Evolutionary conservation across 331 rosid species (phyloP).

Genomic region (Quercus tomentella): DNA sequence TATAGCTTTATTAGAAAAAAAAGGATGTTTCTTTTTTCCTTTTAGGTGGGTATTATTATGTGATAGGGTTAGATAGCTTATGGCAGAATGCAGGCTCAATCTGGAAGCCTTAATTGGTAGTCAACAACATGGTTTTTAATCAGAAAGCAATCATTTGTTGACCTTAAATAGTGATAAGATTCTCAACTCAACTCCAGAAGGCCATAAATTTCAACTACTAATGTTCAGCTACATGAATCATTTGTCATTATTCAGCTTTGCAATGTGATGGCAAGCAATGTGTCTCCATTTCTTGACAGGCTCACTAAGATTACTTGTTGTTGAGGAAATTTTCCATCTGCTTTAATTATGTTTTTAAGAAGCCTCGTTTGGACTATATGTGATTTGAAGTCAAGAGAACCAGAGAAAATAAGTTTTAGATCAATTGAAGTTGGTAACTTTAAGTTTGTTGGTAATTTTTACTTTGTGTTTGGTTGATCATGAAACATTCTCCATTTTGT

Average conservation of each 20-base stretch:
- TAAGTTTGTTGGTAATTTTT: neutral
- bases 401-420: neutral
- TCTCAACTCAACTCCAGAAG: too few species aligned
- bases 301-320: neutral
- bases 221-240: too few species aligned
- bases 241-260: too few species aligned
- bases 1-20: too few species aligned
- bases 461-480: neutral
- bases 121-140: too few species aligned
- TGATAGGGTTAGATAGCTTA: neutral
- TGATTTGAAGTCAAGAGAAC: neutral
- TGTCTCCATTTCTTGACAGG: neutral
- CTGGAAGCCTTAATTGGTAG: too few species aligned
- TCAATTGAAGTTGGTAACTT: neutral
- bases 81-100: neutral
- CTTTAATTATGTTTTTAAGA: neutral
- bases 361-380: neutral
- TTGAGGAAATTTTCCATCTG: neutral
- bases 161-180: too few species aligned
- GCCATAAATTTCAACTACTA: too few species aligned
- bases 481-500: neutral
- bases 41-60: neutral
- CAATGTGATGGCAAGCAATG: too few species aligned
- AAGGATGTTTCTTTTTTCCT: neutral
- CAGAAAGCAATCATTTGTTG: too few species aligned